These are phyloP conservation scores for Kingdonia uniflora DNA, from an alignment of 164 flowering plant species.

Conservation along the genomic window DNA sequence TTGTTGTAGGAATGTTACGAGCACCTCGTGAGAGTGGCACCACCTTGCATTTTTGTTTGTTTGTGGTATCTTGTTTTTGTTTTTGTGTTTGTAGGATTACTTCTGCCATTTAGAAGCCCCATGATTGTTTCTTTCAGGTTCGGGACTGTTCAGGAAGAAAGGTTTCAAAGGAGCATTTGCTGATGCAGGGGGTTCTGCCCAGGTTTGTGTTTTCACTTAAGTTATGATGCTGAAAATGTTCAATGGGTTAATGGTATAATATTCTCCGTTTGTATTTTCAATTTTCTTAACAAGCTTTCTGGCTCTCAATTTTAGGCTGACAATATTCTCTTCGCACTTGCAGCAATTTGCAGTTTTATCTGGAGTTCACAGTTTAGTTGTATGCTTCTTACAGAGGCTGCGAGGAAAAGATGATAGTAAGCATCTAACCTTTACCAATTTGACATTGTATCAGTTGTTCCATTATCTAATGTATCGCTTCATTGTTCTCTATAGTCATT, in stretches of 20 bases:
- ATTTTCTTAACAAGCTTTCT: background rate
- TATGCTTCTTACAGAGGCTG: conserved; percentile 71
- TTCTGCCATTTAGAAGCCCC: too few relatives aligned
- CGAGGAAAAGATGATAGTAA: conserved; percentile 98
- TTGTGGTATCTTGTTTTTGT: too few relatives aligned
- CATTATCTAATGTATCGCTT: background rate
- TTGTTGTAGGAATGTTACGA: too few relatives aligned
- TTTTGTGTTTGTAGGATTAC: too few relatives aligned
- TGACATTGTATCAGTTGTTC: background rate
- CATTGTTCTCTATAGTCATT: conserved; percentile 35
- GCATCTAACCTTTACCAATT: background rate
- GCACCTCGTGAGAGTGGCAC: too few relatives aligned
- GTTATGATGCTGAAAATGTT: background rate
- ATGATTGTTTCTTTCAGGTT: conserved; percentile 30
- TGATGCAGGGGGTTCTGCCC: conserved; percentile 79
- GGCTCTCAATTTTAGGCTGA: too few relatives aligned
- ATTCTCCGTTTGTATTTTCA: background rate
- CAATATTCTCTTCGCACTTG: conserved; percentile 2
- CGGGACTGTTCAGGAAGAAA: conserved; percentile 69
- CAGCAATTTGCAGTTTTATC: conserved; percentile 94
- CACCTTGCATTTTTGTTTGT: too few relatives aligned
- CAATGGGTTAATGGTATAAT: background rate
- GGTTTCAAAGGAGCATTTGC: conserved; percentile 86
- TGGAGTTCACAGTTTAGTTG: conserved; percentile 90
- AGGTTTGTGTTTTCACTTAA: conserved; percentile 36